phyloP scores from a whole-genome alignment of 352 stramenopile species.

The Globisporangium solare region DNA sequence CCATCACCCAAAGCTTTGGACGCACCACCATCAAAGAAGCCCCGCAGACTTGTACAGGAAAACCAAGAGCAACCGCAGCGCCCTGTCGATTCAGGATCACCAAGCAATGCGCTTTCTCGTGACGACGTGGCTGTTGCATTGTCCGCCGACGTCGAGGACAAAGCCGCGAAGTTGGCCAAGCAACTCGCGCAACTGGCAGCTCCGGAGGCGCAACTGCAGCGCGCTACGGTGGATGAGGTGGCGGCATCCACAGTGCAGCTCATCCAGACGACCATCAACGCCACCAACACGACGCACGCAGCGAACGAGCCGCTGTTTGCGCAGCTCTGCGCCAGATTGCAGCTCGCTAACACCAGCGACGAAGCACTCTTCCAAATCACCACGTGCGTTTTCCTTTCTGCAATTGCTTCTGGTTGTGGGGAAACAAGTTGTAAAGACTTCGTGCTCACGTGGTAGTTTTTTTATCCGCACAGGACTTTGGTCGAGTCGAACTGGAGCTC shows the following conservation, averaged over 20 bases:
- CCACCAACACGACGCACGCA: slow-evolving; percentile 46
- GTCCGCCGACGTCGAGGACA: slow-evolving; percentile 26
- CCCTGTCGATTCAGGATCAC: too few species aligned
- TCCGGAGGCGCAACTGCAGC: slow-evolving; percentile 24
- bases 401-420: background rate
- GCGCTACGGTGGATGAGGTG: slow-evolving; percentile 22
- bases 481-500: slow-evolving; percentile 71
- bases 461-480: slow-evolving; percentile 28
- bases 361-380: slow-evolving; percentile 58
- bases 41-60: background rate
- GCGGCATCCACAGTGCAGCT: slow-evolving; percentile 26
- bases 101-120: too few species aligned
- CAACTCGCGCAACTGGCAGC: slow-evolving; percentile 36
- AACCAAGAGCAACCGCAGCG: background rate
- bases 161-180: slow-evolving; percentile 32
- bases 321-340: slow-evolving; percentile 35
- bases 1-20: background rate
- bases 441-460: background rate
- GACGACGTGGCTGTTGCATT: background rate
- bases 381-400: slow-evolving; percentile 23
- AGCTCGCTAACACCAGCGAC: slow-evolving; percentile 45
- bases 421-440: too few species aligned
- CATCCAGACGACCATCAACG: slow-evolving; percentile 58
- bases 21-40: background rate
- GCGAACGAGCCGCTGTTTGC: slow-evolving; percentile 52